Base-by-base conservation (phyloP, 345 rosid genomes). In the Pelargonium nanum region DNA sequence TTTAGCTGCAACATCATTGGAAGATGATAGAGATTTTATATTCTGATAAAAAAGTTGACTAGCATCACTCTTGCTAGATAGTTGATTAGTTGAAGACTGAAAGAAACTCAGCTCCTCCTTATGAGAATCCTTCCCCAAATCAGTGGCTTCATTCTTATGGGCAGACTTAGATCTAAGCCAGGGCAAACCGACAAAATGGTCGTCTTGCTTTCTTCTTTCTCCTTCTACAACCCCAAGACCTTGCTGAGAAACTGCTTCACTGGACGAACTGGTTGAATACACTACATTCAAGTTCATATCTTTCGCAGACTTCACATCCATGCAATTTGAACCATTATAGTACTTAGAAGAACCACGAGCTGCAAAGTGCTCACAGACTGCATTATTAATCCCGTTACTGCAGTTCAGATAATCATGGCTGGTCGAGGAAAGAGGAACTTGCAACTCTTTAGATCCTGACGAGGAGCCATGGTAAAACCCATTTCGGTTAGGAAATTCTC, bases 81-180 rank as follows among this genome's bases (percentile, higher is more conserved):
- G 56, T 54, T 63, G 67, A 64, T 62, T 60, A 60, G 70, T 50
- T 56, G 82, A 78, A 66, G 78, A 70, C 1, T 64, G 68, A 62
- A 70, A 60, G 76, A 67, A 77, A 71, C 67, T 72, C 1, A 51
- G 61, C 32, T 65, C 73, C 34, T 65, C 62, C 0, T 65, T 61
- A 67, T 78, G 82, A 64, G 76, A 60, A 75, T 85, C 89, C 59
- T 77, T 61, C 59, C 77, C 72, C 1, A 72, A 63, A 66, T 48
- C 54, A 4, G 68, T 59, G 65, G 4, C 12, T 19, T 76, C 87
- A 55, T 62, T 75, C 73, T 72, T 74, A 61, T 54, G 58, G 59
- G 57, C 65, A 30, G 72, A 67, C 66, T 74, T 82, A 52, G 80
- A 72, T 73, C 75, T 79, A 53, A 89, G 75, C 95, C 97, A 87